phyloP scores from a whole-genome alignment of 495 filamentous ascomycete genomes.

The Chaetomium fimeti region DNA sequence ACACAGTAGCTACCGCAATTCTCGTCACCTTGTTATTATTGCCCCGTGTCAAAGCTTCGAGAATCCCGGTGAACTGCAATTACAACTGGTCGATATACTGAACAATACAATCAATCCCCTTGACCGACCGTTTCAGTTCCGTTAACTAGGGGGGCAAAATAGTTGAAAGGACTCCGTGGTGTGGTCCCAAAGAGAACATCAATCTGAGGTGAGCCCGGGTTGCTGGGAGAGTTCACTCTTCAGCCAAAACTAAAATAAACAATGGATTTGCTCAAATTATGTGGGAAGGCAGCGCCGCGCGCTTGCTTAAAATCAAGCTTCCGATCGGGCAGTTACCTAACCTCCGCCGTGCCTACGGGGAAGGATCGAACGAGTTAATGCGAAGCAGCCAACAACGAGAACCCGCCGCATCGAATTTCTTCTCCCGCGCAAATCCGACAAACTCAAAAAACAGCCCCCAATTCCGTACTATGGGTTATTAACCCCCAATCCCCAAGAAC shows the following conservation, averaged over 20 bases:
- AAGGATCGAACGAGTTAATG: not conserved
- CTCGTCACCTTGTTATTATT: too few relatives aligned
- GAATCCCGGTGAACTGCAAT: not conserved
- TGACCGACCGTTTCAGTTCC: not conserved
- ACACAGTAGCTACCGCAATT: not conserved
- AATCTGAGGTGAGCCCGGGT: not conserved
- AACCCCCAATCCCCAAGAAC: not conserved
- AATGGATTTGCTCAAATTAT: not conserved
- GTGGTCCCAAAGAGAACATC: not conserved
- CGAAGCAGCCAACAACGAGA: not conserved
- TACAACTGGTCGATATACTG: not conserved
- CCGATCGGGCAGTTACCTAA: not conserved
- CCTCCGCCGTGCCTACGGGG: not conserved
- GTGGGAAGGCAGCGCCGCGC: not conserved
- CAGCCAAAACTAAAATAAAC: not conserved
- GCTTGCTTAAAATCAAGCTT: not conserved
- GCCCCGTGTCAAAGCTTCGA: too few relatives aligned
- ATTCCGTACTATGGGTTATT: not conserved
- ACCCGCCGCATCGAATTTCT: not conserved
- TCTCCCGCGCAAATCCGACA: not conserved
- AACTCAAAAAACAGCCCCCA: slow-evolving; percentile 1
- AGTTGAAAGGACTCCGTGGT: not conserved
- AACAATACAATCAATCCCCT: not conserved
- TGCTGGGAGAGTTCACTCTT: not conserved
- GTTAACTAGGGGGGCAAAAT: not conserved